Base-by-base conservation (phyloP, 805 yeast genomes). In the Candida pseudoglaebosa region DNA sequence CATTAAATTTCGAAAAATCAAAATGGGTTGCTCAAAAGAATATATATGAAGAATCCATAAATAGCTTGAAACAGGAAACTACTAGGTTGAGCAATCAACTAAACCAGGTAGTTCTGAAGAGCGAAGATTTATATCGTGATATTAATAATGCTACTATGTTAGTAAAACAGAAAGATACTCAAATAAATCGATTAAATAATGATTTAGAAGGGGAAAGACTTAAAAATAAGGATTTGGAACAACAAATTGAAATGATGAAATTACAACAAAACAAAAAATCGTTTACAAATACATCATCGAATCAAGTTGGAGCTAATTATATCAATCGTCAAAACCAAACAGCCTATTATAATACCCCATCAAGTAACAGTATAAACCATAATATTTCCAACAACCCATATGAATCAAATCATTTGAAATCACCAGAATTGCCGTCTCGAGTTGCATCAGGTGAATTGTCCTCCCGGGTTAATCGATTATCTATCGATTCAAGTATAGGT, bases 111-210 rank as follows among this genome's bases (percentile, higher is more conserved):
- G 47, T 63, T 49, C 37, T 48, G 32, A 42, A 65, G 40, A 42
- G 66, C 10, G 78, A 74, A 14, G 65, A 55, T 37, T 52, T 73
- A 32, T 67, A 67, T 44, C 76, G 71, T 34, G 80, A 77, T 36
- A 70, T 71, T 35, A 76, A 81, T 2, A 68, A 67, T 29, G 68
- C 73, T 34, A 62, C 64, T 32, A 63, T 82, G 48, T 64, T 71
- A 39, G 54, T 77, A 17, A 82, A 82, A 54, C 80, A 85, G 22
- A 80, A 78, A 46, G 93, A 85, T 35, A 77, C 86, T 0, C 88
- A 82, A 53, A 57, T 85, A 6, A 65, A 72, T 31, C 62, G 93
- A 32, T 61, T 78, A 17, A 73, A 66, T 30, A 73, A 78, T 34
- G 93, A 86, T 50, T 56, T 80, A 34, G 88, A 82, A 32, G 71